Conservation (phyloP, 306 rosid species). For the Cyamopsis tetragonoloba region DNA sequence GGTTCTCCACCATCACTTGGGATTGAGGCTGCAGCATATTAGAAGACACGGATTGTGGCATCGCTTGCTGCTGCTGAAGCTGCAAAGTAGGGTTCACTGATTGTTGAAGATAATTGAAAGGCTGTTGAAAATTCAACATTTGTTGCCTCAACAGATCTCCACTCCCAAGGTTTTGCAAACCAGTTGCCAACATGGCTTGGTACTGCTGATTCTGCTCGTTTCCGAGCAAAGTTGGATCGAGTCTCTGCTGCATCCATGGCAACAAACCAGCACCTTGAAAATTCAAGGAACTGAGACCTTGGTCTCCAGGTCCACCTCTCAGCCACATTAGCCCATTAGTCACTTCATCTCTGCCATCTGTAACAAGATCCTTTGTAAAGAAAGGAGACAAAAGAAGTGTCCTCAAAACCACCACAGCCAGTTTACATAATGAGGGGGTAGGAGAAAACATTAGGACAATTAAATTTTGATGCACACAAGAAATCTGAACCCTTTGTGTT, state of each 20-base stretch:
- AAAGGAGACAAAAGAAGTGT: conserved; percentile 22
- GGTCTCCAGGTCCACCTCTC: conserved; percentile 67
- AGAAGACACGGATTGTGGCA: conserved; percentile 50
- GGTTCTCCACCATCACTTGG: conserved; percentile 48
- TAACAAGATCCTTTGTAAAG: conserved; percentile 27
- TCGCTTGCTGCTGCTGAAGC: conserved; percentile 59
- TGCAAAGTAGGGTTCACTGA: conserved; percentile 56
- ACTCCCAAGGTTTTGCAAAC: conserved; percentile 61
- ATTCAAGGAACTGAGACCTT: conserved; percentile 55
- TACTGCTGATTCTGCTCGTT: conserved; percentile 66
- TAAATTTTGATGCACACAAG: neutral
- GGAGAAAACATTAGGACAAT: neutral
- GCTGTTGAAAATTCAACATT: conserved; percentile 71
- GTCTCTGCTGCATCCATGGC: conserved; percentile 86
- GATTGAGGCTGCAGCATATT: conserved; percentile 56
- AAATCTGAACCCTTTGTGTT: neutral
- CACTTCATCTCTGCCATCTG: conserved; percentile 75
- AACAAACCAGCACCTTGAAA: conserved; percentile 64
- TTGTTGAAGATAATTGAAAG: conserved; percentile 66
- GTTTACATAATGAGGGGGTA: neutral
- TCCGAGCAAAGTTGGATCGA: conserved; percentile 60
- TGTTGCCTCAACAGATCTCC: conserved; percentile 71
- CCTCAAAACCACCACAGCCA: conserved; percentile 27
- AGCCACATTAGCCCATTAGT: conserved; percentile 77
- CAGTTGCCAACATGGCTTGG: conserved; percentile 76